Conservation (phyloP, 2,329 filamentous ascomycete genomes). For the Macrophomina tecta region DNA sequence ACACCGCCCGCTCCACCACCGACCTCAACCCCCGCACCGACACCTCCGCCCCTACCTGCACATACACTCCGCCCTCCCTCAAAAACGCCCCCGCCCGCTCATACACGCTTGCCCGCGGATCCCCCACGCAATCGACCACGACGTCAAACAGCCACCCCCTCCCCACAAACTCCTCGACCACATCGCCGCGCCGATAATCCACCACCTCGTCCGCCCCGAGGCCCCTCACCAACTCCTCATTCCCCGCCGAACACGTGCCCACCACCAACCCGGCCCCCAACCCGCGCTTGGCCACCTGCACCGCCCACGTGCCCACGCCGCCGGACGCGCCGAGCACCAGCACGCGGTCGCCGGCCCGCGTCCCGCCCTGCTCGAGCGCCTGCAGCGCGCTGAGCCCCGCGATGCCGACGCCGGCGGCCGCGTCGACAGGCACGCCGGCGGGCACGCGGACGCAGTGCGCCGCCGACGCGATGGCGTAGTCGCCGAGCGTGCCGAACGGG, state of each 20-base stretch:
- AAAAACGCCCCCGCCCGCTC: background rate
- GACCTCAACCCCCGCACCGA: background rate
- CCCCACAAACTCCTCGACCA: constrained; percentile 5
- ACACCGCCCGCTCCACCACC: background rate
- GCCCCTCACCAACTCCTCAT: constrained; percentile 61
- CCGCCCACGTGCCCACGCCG: background rate
- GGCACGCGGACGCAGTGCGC: background rate
- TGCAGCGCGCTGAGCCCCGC: constrained; percentile 51
- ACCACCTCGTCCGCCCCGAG: constrained; percentile 70
- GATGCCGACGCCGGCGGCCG: constrained; percentile 45
- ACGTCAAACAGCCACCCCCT: constrained; percentile 44
- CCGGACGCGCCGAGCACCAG: background rate
- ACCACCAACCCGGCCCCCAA: constrained; percentile 64
- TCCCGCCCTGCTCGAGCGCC: constrained; percentile 34
- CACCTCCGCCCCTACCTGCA: background rate
- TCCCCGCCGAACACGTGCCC: constrained; percentile 63
- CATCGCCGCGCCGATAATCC: constrained; percentile 55
- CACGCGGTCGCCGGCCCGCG: background rate
- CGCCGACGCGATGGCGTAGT: background rate
- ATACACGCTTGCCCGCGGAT: constrained; percentile 6
- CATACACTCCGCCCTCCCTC: background rate
- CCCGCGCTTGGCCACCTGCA: constrained; percentile 64
- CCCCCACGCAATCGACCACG: constrained; percentile 48
- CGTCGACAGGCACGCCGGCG: background rate
- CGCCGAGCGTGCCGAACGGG: background rate